phyloP scores from a whole-genome alignment of 2,329 filamentous ascomycete species.

The Hirsutella minnesotensis region DNA sequence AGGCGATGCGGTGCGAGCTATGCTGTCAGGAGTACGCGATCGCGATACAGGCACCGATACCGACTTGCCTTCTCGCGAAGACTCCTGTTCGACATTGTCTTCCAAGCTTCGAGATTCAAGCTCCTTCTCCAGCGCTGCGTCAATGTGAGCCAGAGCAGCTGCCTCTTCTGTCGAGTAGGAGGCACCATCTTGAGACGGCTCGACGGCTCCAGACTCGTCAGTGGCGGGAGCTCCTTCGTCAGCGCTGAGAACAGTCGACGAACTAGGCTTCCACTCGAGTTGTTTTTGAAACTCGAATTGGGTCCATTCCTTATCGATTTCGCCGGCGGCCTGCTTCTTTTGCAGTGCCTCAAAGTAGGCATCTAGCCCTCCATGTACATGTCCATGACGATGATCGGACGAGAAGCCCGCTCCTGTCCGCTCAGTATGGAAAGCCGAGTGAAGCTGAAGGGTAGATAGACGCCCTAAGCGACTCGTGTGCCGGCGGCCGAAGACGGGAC shows the following conservation, averaged over 20 bases:
- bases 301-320: conserved; percentile 71
- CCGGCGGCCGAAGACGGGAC: conserved; percentile 49
- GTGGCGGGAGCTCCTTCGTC: conserved; percentile 34
- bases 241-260: conserved; percentile 44
- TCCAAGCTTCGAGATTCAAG: conserved; percentile 43
- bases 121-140: conserved; percentile 74
- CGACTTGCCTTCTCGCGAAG: conserved; percentile 22
- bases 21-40: conserved; percentile 30
- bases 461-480: conserved; percentile 42
- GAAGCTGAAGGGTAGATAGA: conserved; percentile 48
- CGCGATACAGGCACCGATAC: conserved; percentile 28
- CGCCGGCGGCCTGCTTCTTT: conserved; percentile 53
- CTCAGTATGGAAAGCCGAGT: conserved; percentile 64
- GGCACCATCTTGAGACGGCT: conserved; percentile 19
- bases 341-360: conserved; percentile 89
- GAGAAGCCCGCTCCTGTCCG: conserved; percentile 35
- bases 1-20: conserved; percentile 46
- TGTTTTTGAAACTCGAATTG: conserved; percentile 82
- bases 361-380: conserved; percentile 57
- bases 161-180: conserved; percentile 34
- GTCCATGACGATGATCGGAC: conserved; percentile 42
- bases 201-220: conserved; percentile 20
- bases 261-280: conserved; percentile 73
- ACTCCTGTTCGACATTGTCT: conserved; percentile 32
- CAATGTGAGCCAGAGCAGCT: conserved; percentile 65